Evolutionary conservation across 73 alveolate species (phyloP), one percentile per base, ranked within the genome.

Genomic region (Paramecium caudatum): DNA sequence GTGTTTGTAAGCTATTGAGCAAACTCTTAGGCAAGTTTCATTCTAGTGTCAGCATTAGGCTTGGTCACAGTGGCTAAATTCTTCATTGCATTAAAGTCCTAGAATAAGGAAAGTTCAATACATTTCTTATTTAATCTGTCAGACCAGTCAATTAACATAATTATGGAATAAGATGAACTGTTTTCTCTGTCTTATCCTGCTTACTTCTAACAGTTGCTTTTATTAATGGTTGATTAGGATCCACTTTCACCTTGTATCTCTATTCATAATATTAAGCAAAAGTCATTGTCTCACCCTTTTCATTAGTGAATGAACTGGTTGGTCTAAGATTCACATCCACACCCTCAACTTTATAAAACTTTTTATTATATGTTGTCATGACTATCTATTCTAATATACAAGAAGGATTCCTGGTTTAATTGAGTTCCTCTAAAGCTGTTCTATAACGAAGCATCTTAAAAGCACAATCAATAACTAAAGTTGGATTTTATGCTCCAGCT

Each of bases 61-160:
- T 95, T 94, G 9, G 99, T 97, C 5, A 96, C 94, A 32, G 49
- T 90, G 47, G 98, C 95, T 92, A 97, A 84, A 7, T 92, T 95
- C 85, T 94, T 97, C 99, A 96, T 97, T 25, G 97, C 82, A 46
- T 91, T 93, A 90, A 96, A 95, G 84, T 97, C 98, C 84, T 68
- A 34, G 19, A 2, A 10, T 10, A n/a, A 33, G 13, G 1, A 34
- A 12, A 30, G 6, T 30, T 33, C 2, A 13, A 13, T 68, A 68
- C 84, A 55, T 94, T 91, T 82, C 99, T 95, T 93, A 95, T 91
- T 45, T 94, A 95, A 80, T 97, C 99, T 15, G 98, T 94, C 55
- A 96, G 92, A n/a, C 99, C 99, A 9, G 88, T 74, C 12, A 74
- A 23, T 74, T 74, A 17, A 23, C 88, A 74, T 43, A 74, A 8